Evolutionary conservation across 1,284 basidiomycete species (phyloP), one percentile per base, ranked within the genome.

Genomic region (Flammula alnicola): DNA sequence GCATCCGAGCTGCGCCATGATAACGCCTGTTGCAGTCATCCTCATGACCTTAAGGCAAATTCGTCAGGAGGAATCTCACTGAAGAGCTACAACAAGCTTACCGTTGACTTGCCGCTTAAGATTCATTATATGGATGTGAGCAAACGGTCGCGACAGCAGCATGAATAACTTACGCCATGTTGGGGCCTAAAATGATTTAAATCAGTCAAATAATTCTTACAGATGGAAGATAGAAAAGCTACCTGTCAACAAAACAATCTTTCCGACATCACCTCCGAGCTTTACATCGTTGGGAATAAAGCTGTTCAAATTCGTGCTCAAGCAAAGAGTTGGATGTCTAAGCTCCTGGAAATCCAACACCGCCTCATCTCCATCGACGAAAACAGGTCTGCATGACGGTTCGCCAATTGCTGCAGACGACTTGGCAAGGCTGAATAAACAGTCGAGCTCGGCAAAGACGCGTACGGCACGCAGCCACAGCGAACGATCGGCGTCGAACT

Each of bases 1-100:
- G 83, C 88, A 98, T 99, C 97, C 97, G 14, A 99, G 75, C 67
- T 98, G 96, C 6, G 95, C 95, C 86, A 98, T 91, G 59, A 98
- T 98, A 52, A 97, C 86, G 23, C 91, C 95, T 0, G 90, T 84
- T 4, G 94, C 95, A n/a, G 95, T 97, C 91, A 98, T 99, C 42
- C 97, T 86, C 81, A 98, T 91, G 5, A 81, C 82, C 87, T 89
- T 47, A 44, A 51, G 26, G 36, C 42, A 27, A 31, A 31, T 23
- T 44, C 46, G 30, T 40, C 36, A 30, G 41, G 1, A 22, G 16
- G 9, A 17, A 32, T 14, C 35, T 11, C 49, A 40, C 37, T 5
- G 10, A 26, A 17, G 22, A 22, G 47, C 5, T 23, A 16, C 29
- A 19, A 32, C 20, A n/a, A 19, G 63, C 78, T 63, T 64, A 89